phyloP scores from a whole-genome alignment of 2,329 filamentous ascomycete genomes.

The Calonectria pseudoreteaudii region DNA sequence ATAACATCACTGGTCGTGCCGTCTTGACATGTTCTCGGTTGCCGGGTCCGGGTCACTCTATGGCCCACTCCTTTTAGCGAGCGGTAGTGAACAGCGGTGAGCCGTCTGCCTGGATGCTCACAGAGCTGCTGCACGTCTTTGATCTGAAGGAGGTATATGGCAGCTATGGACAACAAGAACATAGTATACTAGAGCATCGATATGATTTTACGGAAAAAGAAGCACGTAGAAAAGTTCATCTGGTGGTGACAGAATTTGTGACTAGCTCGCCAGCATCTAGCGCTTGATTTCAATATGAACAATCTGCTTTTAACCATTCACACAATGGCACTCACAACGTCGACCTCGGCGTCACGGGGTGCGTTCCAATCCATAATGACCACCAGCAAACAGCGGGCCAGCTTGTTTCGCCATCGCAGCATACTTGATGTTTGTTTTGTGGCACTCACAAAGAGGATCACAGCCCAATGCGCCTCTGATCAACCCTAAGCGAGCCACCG shows the following conservation, averaged over 20 bases:
- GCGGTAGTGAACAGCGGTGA: neutral
- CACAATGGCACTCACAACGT: neutral
- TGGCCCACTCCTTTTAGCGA: neutral
- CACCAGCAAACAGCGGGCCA: neutral
- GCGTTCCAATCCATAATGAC: neutral
- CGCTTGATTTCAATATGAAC: too few relatives aligned
- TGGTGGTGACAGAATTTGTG: too few relatives aligned
- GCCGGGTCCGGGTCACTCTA: neutral
- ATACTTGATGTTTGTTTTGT: neutral
- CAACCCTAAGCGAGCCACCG: neutral
- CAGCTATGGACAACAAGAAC: neutral
- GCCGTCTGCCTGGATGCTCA: neutral
- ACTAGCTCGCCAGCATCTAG: neutral
- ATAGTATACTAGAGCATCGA: neutral
- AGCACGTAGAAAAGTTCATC: neutral
- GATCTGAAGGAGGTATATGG: neutral
- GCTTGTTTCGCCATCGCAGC: neutral
- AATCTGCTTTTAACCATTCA: neutral
- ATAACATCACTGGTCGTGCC: neutral
- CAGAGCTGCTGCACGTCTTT: neutral
- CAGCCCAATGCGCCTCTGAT: neutral
- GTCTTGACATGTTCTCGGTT: neutral
- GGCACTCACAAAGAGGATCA: neutral
- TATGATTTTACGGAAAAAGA: neutral
- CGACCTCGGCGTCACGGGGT: neutral